Conservation (phyloP, 1,139 yeast species). For the Yamadazyma spencermartinsiae region DNA sequence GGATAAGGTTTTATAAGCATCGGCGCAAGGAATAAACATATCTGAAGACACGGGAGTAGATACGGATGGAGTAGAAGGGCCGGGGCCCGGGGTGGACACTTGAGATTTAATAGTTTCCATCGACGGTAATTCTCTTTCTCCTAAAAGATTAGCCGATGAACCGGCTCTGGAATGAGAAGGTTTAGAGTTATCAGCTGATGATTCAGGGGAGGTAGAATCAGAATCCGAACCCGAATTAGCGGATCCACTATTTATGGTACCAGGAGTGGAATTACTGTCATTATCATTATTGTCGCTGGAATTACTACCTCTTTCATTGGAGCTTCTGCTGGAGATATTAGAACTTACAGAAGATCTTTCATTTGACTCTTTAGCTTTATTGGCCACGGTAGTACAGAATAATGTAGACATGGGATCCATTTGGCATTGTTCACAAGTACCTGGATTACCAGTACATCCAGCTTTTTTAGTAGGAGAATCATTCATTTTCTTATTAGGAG, state of each 20-base stretch:
- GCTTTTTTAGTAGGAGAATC: conserved; percentile 18
- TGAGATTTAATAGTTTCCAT: conserved; percentile 1
- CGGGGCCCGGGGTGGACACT: conserved; percentile 12
- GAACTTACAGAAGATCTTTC: conserved; percentile 14
- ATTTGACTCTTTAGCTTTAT: conserved; percentile 34
- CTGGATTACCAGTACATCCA: conserved; percentile 88
- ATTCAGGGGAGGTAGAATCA: conserved; percentile 2
- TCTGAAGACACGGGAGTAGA: conserved; percentile 27
- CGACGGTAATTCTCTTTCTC: conserved; percentile 1
- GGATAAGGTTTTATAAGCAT: conserved; percentile 82
- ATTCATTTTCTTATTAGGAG: conserved; percentile 16
- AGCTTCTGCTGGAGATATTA: conserved; percentile 4
- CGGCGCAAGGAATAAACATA: conserved; percentile 81
- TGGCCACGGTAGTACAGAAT: conserved; percentile 84
- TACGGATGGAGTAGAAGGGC: conserved; percentile 22
- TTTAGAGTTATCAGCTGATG: not conserved
- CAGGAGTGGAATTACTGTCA: conserved; percentile 22
- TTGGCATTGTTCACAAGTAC: conserved; percentile 83
- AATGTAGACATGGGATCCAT: conserved; percentile 85
- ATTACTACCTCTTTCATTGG: not conserved
- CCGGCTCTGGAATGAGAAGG: not conserved
- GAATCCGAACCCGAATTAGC: not conserved
- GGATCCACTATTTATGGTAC: not conserved
- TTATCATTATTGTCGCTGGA: conserved; percentile 4
- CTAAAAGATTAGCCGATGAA: conserved; percentile 4